Evolutionary conservation across 2,329 filamentous ascomycete species (phyloP), one percentile per base, ranked within the genome.

Genomic region (Sporothrix dimorphospora): DNA sequence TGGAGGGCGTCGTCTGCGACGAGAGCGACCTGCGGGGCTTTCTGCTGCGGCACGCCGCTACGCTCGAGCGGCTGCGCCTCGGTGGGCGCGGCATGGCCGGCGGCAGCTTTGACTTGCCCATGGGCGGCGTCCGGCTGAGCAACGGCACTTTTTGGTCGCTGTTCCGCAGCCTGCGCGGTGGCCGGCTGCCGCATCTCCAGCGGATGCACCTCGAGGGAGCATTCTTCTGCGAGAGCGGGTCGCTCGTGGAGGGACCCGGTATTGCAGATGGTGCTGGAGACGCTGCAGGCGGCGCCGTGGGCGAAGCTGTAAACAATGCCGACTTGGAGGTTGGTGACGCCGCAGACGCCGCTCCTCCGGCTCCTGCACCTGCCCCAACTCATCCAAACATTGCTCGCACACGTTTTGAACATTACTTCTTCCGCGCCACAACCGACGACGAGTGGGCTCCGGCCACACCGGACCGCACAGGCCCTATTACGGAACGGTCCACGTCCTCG

Each of bases 151-250:
- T 84, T 74, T 78, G 80, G 69, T 81, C 80, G 0, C 76, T 87
- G 5, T 84, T 86, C 74, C 78, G 79, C 2, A 79, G 80, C 19
- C 77, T 86, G 49, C 81, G 79, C 21, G 76, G 77, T 9, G 76
- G 77, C 12, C 75, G 76, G 3, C 77, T 84, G 72, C 77, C 81
- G 4, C 77, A 78, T 42, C 79, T 85, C 49, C 78, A 83, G 74
- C 80, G 81, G 24, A 78, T 85, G 69, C 82, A 83, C 69, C 78
- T 86, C 66, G 82, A 85, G 72, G 85, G 85, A 4, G 82, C 84
- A 68, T 82, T 84, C 61, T 81, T 83, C 73, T 83, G 82, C 61
- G 81, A 82, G 30, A 38, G 34, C 14, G 68, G 61, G 55, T 16
- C 73, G 21, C 38, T 72, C 19, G 19, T 66, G 8, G 63, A 66